Evolutionary conservation across 2,329 filamentous ascomycete species (phyloP), one percentile per base, ranked within the genome.

Genomic region (Cladophialophora exuberans): DNA sequence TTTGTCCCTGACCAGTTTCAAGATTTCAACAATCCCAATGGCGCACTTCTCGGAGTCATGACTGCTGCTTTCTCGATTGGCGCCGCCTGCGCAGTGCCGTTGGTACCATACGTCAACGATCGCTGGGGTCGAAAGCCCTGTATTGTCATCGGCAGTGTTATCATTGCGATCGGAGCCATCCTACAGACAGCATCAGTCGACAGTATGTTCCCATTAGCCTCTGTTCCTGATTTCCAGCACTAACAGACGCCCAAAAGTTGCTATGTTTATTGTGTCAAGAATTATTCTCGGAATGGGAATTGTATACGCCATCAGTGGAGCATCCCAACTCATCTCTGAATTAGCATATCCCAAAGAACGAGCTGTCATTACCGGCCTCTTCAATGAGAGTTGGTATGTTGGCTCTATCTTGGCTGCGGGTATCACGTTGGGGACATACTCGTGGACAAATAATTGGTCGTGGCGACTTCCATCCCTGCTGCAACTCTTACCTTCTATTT

Each of bases 391-490:
- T 51, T 80, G 76, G 76, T 80, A 79, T 51, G 76, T 76, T 38
- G 78, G 78, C 48, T 71, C 74, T 39, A 79, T 81, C 33, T 76
- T 78, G 3, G 78, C 78, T 2, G 58, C 78, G 10, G 70, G 74
- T 15, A 68, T 80, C 26, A 77, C 76, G 10, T 80, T 73, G 52
- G 78, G 76, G 17, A 73, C 69, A 63, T 75, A 68, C 43, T 62
- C 75, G 56, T 77, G 80, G 53, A 48, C 70, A 22, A 77, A 56
- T 64, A 63, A 78, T 66, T 79, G 71, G 64, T 71, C 75, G 6
- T 87, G 84, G 83, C 74, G 84, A 1, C 84, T 88, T 56, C 84
- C 84, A 0, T 79, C 87, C 33, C 83, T 83, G 0, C 83, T 86
- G 65, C 85, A 88, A 63, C 85, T 86, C 43, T 69, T 85, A 0